phyloP scores from a whole-genome alignment of 306 rosid species.

The Corylus avellana region DNA sequence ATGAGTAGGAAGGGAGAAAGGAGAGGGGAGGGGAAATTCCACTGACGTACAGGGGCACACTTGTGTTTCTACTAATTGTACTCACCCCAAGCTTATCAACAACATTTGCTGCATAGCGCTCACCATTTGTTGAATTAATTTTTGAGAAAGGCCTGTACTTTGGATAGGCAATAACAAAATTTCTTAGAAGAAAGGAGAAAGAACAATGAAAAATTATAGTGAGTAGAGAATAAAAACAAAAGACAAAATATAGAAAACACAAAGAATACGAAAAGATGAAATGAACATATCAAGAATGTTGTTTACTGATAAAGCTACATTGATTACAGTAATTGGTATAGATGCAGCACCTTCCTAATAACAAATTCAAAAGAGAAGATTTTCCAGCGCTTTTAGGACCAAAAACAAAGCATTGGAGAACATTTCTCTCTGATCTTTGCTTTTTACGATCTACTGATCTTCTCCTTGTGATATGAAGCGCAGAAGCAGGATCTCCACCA shows the following conservation, averaged over 20 bases:
- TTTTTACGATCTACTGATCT: slow-evolving; percentile 70
- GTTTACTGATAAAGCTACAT: slow-evolving; percentile 21
- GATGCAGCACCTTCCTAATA: slow-evolving; percentile 70
- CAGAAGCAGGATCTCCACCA: slow-evolving; percentile 80
- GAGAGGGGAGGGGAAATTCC: slow-evolving; percentile 7
- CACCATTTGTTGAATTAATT: slow-evolving; percentile 49
- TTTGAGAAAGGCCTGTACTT: slow-evolving; percentile 70
- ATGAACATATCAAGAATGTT: slow-evolving; percentile 20
- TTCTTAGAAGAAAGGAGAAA: slow-evolving; percentile 27
- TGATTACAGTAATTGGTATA: slow-evolving; percentile 29
- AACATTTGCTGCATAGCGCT: slow-evolving; percentile 68
- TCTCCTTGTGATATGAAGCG: slow-evolving; percentile 72
- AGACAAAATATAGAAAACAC: not conserved
- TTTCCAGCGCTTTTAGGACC: slow-evolving; percentile 86
- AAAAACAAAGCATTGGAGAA: slow-evolving; percentile 87
- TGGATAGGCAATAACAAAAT: slow-evolving; percentile 21
- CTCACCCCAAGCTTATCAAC: slow-evolving; percentile 73
- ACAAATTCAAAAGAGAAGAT: slow-evolving; percentile 76
- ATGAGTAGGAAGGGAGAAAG: not conserved
- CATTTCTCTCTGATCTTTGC: slow-evolving; percentile 75
- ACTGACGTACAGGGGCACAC: slow-evolving; percentile 18
- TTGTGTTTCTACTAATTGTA: slow-evolving; percentile 20
- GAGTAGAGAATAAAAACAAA: slow-evolving; percentile 9
- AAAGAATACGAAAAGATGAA: not conserved
- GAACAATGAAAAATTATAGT: slow-evolving; percentile 23